phyloP scores from a whole-genome alignment of 2,329 filamentous ascomycete species.

The Stemphylium beticola region DNA sequence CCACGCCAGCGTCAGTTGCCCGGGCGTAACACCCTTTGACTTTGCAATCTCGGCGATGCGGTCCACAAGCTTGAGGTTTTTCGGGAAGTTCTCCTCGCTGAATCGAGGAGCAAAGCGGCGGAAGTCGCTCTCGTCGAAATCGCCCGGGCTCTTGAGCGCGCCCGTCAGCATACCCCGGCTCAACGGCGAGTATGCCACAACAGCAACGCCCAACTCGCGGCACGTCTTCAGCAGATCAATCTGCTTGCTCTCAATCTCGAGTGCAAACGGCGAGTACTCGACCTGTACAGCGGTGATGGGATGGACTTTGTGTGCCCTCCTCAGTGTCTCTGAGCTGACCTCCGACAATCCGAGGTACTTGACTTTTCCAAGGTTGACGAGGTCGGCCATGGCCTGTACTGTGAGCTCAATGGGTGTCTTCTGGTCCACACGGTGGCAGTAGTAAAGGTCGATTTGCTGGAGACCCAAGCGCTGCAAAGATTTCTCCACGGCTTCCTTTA shows the following conservation, averaged over 20 bases:
- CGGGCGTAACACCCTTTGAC: slow-evolving; percentile 61
- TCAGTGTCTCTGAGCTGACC: slow-evolving; percentile 53
- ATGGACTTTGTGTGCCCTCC: slow-evolving; percentile 56
- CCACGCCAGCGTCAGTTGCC: slow-evolving; percentile 62
- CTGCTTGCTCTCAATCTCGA: slow-evolving; percentile 54
- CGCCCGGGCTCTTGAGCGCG: slow-evolving; percentile 48
- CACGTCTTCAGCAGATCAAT: slow-evolving; percentile 47
- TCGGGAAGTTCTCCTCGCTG: slow-evolving; percentile 47
- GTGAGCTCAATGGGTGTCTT: slow-evolving; percentile 58
- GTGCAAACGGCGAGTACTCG: slow-evolving; percentile 59
- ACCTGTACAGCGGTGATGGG: slow-evolving; percentile 58
- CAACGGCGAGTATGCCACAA: slow-evolving; percentile 50
- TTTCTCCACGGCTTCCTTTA: slow-evolving; percentile 47
- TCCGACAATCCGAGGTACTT: slow-evolving; percentile 56
- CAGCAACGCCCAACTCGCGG: slow-evolving; percentile 53
- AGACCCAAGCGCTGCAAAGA: slow-evolving; percentile 51
- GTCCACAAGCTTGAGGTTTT: slow-evolving; percentile 46
- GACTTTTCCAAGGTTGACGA: slow-evolving; percentile 63
- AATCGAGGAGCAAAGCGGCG: slow-evolving; percentile 50
- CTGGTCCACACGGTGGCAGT: slow-evolving; percentile 52
- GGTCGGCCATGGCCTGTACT: slow-evolving; percentile 58
- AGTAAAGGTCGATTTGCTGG: slow-evolving; percentile 55
- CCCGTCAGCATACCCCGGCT: slow-evolving; percentile 43
- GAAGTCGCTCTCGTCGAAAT: slow-evolving; percentile 50
- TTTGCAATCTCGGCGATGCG: slow-evolving; percentile 39